phyloP scores from a whole-genome alignment of 306 rosid species.

The Cicer bijugum region DNA sequence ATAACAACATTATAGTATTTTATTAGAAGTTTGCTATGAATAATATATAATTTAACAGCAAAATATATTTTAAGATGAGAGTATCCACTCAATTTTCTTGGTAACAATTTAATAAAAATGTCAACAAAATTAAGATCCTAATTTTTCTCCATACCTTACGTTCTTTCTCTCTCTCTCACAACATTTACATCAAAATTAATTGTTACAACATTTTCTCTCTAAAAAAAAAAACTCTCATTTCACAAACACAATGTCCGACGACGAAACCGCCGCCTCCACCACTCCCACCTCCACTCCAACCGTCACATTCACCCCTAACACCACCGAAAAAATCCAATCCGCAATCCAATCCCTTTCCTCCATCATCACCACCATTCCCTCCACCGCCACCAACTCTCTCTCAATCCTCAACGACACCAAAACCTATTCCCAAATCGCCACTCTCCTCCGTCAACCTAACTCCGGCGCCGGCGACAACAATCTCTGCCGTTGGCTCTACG shows the following conservation, averaged over 20 bases:
- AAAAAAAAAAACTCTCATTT: not conserved
- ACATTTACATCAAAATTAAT: too few species aligned
- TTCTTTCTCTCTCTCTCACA: too few species aligned
- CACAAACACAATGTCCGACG: conserved; percentile 44
- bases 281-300: not conserved
- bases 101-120: too few species aligned
- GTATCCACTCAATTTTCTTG: too few species aligned
- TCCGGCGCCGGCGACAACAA: conserved; percentile 78
- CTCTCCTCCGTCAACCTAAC: conserved; percentile 67
- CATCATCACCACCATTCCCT: conserved; percentile 53
- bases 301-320: not conserved
- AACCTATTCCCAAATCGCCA: conserved; percentile 51
- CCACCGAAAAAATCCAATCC: conserved; percentile 37
- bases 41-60: too few species aligned
- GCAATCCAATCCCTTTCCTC: conserved; percentile 60
- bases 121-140: too few species aligned
- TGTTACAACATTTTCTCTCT: too few species aligned
- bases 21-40: too few species aligned
- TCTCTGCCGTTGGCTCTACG: conserved; percentile 90
- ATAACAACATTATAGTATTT: too few species aligned
- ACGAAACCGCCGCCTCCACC: conserved; percentile 19
- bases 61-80: too few species aligned
- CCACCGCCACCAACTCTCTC: conserved; percentile 44
- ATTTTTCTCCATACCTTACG: too few species aligned
- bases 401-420: conserved; percentile 57